Base-by-base conservation (phyloP, 2,329 filamentous ascomycete species). In the Aureobasidium zeae region DNA sequence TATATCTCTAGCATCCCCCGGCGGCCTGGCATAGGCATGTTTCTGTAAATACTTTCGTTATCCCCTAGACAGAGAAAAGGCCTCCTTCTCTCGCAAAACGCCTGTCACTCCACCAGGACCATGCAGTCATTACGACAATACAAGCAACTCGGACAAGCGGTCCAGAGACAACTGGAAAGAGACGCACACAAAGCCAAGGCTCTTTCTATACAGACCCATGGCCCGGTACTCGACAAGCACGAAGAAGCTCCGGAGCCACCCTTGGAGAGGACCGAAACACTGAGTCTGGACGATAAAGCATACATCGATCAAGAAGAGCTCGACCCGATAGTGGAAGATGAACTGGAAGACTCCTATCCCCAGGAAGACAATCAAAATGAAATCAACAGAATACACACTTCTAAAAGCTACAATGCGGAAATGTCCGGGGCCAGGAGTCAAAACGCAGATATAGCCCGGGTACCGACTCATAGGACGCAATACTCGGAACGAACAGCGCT, bases 41-140 rank as follows among this genome's bases (percentile, higher is more conserved):
- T n/a, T 29, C 20, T 43, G 39, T 43, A 34, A 20, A 28, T 6
- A 43, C 22, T n/a, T 16, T 43, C 29, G 21, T 43, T 22, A 30
- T 26, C n/a, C 15, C 21, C 19, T 21, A 15, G 11, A 26, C 26
- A 15, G 12, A 21, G 30, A 43, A 26, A 43, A 43, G 30, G 26
- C n/a, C 34, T 28, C 28, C 15, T 15, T 34, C 30, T 15, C 21
- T 17, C 26, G 29, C 15, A 19, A n/a, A n/a, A 33, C 29, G 16
- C 16, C 4, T 7, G 20, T 34, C 17, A 12, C 28, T 11, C 11
- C 20, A 6, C 6, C 31, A 37, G 29, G 20, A 32, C 26, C 26
- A 48, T 48, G 39, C 26, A 26, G 30, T 48, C 43, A 12, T 41
- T 41, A 24, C 30, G 38, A n/a, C 37, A 46, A 20, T 42, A 35